These are phyloP conservation scores for Lycium barbarum DNA, from an alignment of 257 asterid species.

Conservation along the genomic window DNA sequence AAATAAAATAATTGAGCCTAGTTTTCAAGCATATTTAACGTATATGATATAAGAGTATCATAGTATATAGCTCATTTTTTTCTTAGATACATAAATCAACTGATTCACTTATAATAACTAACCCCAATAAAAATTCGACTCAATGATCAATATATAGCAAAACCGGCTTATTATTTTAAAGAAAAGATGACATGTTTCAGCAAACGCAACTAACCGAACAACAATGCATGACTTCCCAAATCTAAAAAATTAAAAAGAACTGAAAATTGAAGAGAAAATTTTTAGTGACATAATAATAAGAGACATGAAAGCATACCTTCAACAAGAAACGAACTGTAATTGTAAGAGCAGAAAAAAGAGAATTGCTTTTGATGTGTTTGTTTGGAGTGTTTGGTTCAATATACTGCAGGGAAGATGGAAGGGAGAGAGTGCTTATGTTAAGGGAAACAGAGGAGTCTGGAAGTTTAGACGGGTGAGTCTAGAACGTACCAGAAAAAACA, in stretches of 20 bases:
- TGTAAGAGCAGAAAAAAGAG: not conserved
- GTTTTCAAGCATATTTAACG: no score
- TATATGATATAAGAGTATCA: no score
- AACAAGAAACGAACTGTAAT: not conserved
- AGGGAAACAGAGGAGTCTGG: slow-evolving; percentile 26
- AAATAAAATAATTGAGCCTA: no score
- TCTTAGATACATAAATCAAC: no score
- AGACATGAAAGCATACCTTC: not conserved
- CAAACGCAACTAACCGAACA: not conserved
- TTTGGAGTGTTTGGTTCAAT: not conserved
- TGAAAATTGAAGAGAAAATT: not conserved
- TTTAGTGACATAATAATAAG: not conserved
- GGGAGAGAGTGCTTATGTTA: not conserved
- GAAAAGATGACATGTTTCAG: not conserved
- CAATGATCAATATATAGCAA: no score
- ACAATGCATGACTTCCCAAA: not conserved
- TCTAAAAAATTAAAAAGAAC: not conserved
- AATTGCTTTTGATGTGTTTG: not conserved
- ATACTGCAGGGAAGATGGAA: no score
- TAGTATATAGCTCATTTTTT: no score
- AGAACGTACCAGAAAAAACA: slow-evolving; percentile 34
- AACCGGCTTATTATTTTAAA: no score
- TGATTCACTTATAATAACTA: not conserved
- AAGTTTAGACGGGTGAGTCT: not conserved
- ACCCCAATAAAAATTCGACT: not conserved